These are phyloP conservation scores for Aspergillus quadricinctus DNA, from an alignment of 2,329 filamentous ascomycete species.

Conservation along the genomic window DNA sequence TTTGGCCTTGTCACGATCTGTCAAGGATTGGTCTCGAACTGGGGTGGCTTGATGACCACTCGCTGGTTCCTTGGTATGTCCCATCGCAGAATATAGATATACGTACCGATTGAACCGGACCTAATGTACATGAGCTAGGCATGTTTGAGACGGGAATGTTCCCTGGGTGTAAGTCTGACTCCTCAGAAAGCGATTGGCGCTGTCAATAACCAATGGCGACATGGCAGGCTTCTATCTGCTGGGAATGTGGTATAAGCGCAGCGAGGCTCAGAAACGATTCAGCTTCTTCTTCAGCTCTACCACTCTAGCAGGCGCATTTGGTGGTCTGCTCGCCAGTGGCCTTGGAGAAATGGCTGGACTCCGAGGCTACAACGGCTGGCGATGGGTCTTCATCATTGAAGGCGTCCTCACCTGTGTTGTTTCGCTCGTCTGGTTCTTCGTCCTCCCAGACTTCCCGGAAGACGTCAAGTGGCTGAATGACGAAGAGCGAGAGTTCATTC, in stretches of 20 bases:
- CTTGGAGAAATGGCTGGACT: conserved; percentile 55
- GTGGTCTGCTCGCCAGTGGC: conserved; percentile 57
- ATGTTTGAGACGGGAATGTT: conserved; percentile 68
- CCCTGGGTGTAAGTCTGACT: conserved; percentile 54
- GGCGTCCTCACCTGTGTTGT: conserved; percentile 61
- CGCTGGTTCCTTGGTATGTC: conserved; percentile 70
- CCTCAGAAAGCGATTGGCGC: conserved; percentile 2
- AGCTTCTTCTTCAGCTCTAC: conserved; percentile 85
- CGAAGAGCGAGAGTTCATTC: conserved; percentile 65
- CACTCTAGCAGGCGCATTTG: conserved; percentile 59
- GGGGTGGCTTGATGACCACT: conserved; percentile 69
- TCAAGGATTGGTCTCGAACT: conserved; percentile 75
- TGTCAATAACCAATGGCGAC: neutral
- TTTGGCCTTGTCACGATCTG: conserved; percentile 73
- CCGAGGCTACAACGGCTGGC: conserved; percentile 54
- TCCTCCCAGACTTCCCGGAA: conserved; percentile 70
- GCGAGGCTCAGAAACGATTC: conserved; percentile 86
- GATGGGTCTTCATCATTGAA: conserved; percentile 57
- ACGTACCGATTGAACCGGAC: neutral
- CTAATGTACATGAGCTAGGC: conserved; percentile 31
- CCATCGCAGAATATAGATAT: neutral
- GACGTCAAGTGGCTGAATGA: conserved; percentile 66
- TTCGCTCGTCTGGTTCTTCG: conserved; percentile 57
- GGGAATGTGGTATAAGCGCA: conserved; percentile 78
- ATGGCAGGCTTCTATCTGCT: conserved; percentile 57